Evolutionary conservation across 1,284 basidiomycete genomes (phyloP).

Genomic region (Coniferiporia weirii): DNA sequence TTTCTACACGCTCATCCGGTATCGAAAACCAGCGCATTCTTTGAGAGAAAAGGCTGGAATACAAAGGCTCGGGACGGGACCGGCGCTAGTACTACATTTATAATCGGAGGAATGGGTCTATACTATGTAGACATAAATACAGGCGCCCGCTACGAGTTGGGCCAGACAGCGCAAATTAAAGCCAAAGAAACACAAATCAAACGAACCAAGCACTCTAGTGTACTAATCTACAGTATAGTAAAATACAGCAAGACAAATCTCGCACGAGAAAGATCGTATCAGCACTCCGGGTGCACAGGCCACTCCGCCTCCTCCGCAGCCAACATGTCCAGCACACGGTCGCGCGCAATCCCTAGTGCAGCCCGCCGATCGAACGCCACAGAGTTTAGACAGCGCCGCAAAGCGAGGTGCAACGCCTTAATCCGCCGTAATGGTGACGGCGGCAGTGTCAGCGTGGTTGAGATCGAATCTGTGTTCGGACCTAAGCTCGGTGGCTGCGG

Average conservation of each 20-base stretch:
- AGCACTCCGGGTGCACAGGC: constrained; percentile 3
- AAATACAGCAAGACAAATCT: too few relatives aligned
- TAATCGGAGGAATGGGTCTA: too few relatives aligned
- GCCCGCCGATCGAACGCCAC: constrained; percentile 48
- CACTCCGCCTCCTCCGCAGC: constrained; percentile 4
- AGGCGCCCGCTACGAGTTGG: background rate
- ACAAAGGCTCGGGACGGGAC: too few relatives aligned
- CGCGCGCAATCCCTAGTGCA: constrained; percentile 58
- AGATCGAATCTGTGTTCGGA: background rate
- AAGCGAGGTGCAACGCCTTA: constrained; percentile 33
- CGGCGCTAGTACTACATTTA: too few relatives aligned
- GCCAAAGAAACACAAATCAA: background rate
- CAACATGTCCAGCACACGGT: constrained; percentile 51
- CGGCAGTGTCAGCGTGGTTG: constrained; percentile 45
- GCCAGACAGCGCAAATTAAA: background rate
- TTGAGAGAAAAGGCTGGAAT: too few relatives aligned
- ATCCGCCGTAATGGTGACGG: constrained; percentile 46
- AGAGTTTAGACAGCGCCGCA: constrained; percentile 51
- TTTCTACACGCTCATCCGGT: too few relatives aligned
- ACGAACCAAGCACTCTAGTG: background rate
- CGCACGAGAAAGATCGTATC: background rate
- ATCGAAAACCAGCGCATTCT: too few relatives aligned
- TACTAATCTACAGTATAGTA: too few relatives aligned
- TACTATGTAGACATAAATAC: too few relatives aligned
- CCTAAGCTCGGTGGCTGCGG: too few relatives aligned